Conservation (phyloP, 106 monocot genomes). For the Allium fistulosum region DNA sequence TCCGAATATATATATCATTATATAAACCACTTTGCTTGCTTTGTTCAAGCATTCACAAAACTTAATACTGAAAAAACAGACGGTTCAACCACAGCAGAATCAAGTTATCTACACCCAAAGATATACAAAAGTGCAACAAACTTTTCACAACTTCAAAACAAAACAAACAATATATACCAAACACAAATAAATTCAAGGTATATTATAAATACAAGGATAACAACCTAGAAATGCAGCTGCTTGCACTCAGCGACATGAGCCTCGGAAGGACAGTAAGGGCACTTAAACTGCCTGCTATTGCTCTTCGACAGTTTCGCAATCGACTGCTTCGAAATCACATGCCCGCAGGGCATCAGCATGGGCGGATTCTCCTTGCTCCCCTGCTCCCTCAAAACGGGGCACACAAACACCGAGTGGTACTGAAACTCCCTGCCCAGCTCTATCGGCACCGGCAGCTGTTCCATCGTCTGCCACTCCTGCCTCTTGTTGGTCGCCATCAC, state of each 20-base stretch:
- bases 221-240: slow-evolving; percentile 32
- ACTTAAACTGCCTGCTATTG: slow-evolving; percentile 39
- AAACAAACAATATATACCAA: too few species aligned
- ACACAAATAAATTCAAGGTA: neutral
- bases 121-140: too few species aligned
- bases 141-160: too few species aligned
- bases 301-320: slow-evolving; percentile 41
- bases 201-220: neutral
- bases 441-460: slow-evolving; percentile 39
- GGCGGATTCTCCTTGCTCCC: slow-evolving; percentile 49
- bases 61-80: too few species aligned
- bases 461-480: slow-evolving; percentile 54
- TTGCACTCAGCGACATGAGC: slow-evolving; percentile 27
- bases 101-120: too few species aligned
- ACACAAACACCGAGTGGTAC: slow-evolving; percentile 53
- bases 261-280: slow-evolving; percentile 49
- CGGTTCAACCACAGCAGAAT: too few species aligned
- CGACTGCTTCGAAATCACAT: slow-evolving; percentile 38
- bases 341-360: slow-evolving; percentile 57
- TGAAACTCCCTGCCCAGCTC: slow-evolving; percentile 39
- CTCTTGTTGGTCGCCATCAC: slow-evolving; percentile 56
- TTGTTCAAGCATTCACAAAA: too few species aligned
- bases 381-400: slow-evolving; percentile 42
- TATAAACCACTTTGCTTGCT: too few species aligned
- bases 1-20: too few species aligned